These are phyloP conservation scores for Alnus glutinosa DNA, from an alignment of 306 rosid species.

Conservation along the genomic window DNA sequence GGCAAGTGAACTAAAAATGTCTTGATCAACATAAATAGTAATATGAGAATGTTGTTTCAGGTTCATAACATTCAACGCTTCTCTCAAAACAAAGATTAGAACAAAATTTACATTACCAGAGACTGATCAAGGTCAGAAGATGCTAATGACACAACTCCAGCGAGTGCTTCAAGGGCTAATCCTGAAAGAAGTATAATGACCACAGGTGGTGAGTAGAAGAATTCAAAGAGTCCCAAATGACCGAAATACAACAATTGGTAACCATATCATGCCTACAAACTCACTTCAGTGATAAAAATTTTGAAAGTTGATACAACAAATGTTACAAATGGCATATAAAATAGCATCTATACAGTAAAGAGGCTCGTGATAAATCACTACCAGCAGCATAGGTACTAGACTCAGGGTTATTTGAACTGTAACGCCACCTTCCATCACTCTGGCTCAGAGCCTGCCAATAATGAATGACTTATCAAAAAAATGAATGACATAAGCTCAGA, in stretches of 20 bases:
- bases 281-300: conserved; percentile 8
- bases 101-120: conserved; percentile 48
- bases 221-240: background rate
- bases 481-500: conserved; percentile 28
- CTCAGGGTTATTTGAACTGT: conserved; percentile 82
- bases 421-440: conserved; percentile 99
- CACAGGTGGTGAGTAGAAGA: conserved; percentile 25
- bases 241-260: conserved; percentile 8
- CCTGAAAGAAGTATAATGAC: conserved; percentile 44
- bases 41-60: background rate
- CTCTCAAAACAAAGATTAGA: conserved; percentile 19
- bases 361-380: conserved; percentile 38
- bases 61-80: background rate
- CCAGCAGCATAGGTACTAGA: conserved; percentile 98
- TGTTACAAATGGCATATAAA: background rate
- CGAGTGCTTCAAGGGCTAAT: conserved; percentile 92
- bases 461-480: conserved; percentile 22
- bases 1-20: background rate
- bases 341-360: conserved; percentile 13
- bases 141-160: conserved; percentile 81
- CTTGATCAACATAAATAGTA: background rate
- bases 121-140: conserved; percentile 81
- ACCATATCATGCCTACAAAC: background rate
- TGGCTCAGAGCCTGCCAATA: conserved; percentile 89
- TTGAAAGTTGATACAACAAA: conserved; percentile 1